These are phyloP conservation scores for Pilatotrama ljubarskyi DNA, from an alignment of 768 basidiomycete genomes.

Conservation along the genomic window DNA sequence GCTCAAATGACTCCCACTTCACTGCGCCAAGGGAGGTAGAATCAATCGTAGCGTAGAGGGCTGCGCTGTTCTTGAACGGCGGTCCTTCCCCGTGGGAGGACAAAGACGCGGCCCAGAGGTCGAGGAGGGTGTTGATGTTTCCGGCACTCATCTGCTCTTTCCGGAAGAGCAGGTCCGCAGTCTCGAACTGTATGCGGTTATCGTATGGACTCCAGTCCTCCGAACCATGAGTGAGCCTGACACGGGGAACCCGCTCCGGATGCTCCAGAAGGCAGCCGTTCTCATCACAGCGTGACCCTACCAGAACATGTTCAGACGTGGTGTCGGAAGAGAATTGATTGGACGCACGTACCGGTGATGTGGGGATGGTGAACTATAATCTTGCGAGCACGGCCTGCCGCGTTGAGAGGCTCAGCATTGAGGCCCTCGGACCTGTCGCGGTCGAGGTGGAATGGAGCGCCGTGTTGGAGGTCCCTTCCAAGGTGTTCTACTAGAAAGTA, in stretches of 20 bases:
- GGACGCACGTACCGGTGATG: too few relatives aligned
- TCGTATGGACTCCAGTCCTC: conserved; percentile 20
- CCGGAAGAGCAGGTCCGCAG: conserved; percentile 15
- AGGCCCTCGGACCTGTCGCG: too few relatives aligned
- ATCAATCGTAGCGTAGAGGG: conserved; percentile 30
- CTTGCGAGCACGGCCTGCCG: too few relatives aligned
- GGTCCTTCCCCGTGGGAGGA: background rate
- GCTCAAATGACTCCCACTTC: conserved; percentile 38
- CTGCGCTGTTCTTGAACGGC: background rate
- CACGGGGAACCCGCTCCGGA: conserved; percentile 4
- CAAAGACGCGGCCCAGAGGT: conserved; percentile 2
- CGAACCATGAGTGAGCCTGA: background rate
- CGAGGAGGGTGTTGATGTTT: conserved; percentile 20
- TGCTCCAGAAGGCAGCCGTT: background rate
- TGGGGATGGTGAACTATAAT: too few relatives aligned
- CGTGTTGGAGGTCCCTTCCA: too few relatives aligned
- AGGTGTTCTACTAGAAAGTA: too few relatives aligned
- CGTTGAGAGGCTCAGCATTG: too few relatives aligned
- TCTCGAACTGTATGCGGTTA: conserved; percentile 19
- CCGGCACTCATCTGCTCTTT: conserved; percentile 7
- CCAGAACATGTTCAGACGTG: too few relatives aligned
- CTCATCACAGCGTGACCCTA: background rate
- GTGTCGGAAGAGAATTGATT: too few relatives aligned
- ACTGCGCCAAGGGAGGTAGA: conserved; percentile 34
- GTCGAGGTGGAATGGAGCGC: too few relatives aligned